These are phyloP conservation scores for Verbascum thapsus DNA, from an alignment of 257 asterid species.

Conservation along the genomic window DNA sequence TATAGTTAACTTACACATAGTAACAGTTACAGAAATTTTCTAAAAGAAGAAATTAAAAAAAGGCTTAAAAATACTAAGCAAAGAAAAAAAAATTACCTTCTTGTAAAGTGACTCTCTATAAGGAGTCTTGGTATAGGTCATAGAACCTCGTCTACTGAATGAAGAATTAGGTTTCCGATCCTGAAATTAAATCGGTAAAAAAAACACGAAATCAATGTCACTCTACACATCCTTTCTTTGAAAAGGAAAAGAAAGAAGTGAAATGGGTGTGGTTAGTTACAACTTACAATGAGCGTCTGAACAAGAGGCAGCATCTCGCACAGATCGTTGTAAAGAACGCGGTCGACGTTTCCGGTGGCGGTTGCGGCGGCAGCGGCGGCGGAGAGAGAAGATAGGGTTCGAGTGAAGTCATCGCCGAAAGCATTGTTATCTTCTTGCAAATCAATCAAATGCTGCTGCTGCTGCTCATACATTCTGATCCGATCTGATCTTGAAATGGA, in stretches of 20 bases:
- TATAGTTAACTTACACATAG: not conserved
- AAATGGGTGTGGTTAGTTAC: conserved; percentile 33
- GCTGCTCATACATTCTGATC: conserved; percentile 40
- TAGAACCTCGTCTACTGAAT: conserved; percentile 79
- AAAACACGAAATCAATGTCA: not conserved
- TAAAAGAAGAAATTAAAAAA: not conserved
- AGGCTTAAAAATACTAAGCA: not conserved
- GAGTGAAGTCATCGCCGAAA: conserved; percentile 58
- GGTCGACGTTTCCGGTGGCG: conserved; percentile 73
- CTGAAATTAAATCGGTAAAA: conserved; percentile 38
- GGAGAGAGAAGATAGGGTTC: conserved; percentile 65
- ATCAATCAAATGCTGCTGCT: conserved; percentile 59
- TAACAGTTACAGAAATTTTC: not conserved
- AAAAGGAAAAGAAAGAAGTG: not conserved
- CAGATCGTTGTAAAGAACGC: conserved; percentile 60
- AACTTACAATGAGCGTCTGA: conserved; percentile 88
- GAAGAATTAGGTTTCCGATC: conserved; percentile 72
- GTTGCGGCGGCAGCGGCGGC: conserved; percentile 58
- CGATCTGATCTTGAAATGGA: no score
- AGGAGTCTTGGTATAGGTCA: conserved; percentile 91
- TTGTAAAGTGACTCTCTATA: conserved; percentile 68
- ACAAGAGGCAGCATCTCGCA: conserved; percentile 92
- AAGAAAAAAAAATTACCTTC: conserved; percentile 55
- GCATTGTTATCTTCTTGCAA: conserved; percentile 51
- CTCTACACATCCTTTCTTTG: not conserved